Evolutionary conservation across 306 rosid genomes (phyloP).

Genomic region (Prunus dulcis): DNA sequence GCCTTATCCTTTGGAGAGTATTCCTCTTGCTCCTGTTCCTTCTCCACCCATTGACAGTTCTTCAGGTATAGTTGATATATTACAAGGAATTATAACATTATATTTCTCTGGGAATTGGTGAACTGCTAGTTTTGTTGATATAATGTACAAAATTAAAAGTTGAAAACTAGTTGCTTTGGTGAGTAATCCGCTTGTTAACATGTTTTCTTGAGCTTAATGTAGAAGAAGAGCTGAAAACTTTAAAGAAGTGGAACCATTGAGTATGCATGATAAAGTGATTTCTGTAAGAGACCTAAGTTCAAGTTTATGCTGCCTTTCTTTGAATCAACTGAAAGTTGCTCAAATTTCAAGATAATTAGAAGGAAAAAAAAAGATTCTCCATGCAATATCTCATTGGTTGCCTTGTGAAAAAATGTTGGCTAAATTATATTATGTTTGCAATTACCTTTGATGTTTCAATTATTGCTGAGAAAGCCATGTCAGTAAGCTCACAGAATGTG

Average conservation of each 20-base stretch:
- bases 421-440: background rate
- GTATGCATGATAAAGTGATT: background rate
- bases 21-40: constrained; percentile 59
- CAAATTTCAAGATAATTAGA: background rate
- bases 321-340: background rate
- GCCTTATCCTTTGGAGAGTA: constrained; percentile 60
- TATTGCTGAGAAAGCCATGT: background rate
- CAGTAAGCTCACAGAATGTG: background rate
- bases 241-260: background rate
- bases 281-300: background rate
- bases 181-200: background rate
- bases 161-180: background rate
- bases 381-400: background rate
- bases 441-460: background rate
- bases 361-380: background rate
- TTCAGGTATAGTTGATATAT: constrained; percentile 48
- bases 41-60: constrained; percentile 39
- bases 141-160: background rate
- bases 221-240: background rate
- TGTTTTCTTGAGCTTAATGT: constrained; percentile 8
- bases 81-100: background rate
- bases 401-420: background rate
- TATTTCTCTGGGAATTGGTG: background rate
- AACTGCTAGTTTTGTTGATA: background rate
- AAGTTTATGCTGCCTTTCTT: background rate